phyloP scores from a whole-genome alignment of 352 stramenopile genomes.

The Globisporangium carolinianum region DNA sequence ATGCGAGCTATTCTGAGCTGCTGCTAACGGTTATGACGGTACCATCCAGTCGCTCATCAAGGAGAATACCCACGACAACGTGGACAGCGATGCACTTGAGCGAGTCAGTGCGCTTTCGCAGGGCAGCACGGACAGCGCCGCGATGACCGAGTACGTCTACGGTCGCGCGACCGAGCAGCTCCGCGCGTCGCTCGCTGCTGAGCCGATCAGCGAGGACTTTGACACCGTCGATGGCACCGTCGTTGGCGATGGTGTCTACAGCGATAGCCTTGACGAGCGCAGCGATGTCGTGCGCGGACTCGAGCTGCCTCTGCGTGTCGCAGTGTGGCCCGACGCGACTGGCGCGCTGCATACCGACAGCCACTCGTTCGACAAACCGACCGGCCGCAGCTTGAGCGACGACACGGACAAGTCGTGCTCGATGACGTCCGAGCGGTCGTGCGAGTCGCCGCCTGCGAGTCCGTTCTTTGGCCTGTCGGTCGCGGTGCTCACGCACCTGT shows the following conservation, averaged over 20 bases:
- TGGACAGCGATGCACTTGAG: no score
- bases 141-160: slow-evolving; percentile 31
- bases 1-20: neutral
- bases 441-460: slow-evolving; percentile 24
- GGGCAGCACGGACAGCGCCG: slow-evolving; percentile 11
- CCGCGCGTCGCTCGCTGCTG: slow-evolving; percentile 13
- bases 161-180: slow-evolving; percentile 17
- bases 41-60: slow-evolving; percentile 32
- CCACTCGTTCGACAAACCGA: slow-evolving; percentile 20
- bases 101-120: slow-evolving; percentile 36
- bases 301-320: slow-evolving; percentile 12
- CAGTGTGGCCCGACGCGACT: slow-evolving; percentile 5
- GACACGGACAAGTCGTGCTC: slow-evolving; percentile 65
- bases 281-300: slow-evolving; percentile 19
- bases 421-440: slow-evolving; percentile 44
- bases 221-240: slow-evolving; percentile 5
- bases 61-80: slow-evolving; percentile 6
- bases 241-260: no score
- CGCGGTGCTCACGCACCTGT: neutral
- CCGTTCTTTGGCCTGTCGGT: slow-evolving; percentile 10
- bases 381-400: slow-evolving; percentile 40
- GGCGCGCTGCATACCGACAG: slow-evolving; percentile 8
- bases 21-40: slow-evolving; percentile 8
- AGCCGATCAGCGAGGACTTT: slow-evolving; percentile 10
- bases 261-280: slow-evolving; percentile 10